Evolutionary conservation across 768 basidiomycete species (phyloP), one percentile per base, ranked within the genome.

Genomic region (Megacollybia marginata): DNA sequence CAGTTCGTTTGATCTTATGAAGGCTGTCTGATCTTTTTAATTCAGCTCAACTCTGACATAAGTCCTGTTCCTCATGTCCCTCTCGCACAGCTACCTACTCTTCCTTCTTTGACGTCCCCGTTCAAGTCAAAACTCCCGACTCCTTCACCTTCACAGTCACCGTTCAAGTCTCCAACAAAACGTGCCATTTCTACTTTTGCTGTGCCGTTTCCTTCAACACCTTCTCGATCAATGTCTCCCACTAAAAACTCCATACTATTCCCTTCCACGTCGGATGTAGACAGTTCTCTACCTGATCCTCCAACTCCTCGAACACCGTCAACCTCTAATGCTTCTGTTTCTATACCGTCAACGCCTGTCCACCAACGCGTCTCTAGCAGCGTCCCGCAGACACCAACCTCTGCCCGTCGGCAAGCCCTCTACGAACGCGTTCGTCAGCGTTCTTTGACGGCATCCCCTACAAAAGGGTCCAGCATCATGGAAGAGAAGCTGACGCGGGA

Each of bases 391-490:
- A 90, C 87, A 5, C 88, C 88, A 1, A 78, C 78, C 13, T 82
- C 82, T 33, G 85, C 89, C 33, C 77, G 89, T 42, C 76, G 89
- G 42, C 80, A 83, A 57, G 90, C 90, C 8, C 69, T 92, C 1
- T 88, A 88, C 56, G 89, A 92, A 55, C 85, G 89, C 36, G 69
- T 92, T 43, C 83, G 84, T 15, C 83, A 85, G 57, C 76, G 79
- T 49, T 90, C 88, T 4, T 62, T 89, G 48, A 78, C 79, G 1
- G 67, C 72, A 34, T 80, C 85, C 9, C 88, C 89, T 0, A 79
- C 78, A 44, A 88, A 88, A 61, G 50, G 56, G 36, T 52, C 49
- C 20, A 61, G 66, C 16, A 67, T 60, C 46, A 69, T 64, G 15
- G 55, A 58, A 13, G 72, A 73, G 4, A 79, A 67, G 49, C 66